Percentiles rank a stretch among this genome's conserved stretches.
These are phyloP conservation scores for Comarum palustre DNA, from an alignment of 306 rosid genomes.

Conservation along the genomic window DNA sequence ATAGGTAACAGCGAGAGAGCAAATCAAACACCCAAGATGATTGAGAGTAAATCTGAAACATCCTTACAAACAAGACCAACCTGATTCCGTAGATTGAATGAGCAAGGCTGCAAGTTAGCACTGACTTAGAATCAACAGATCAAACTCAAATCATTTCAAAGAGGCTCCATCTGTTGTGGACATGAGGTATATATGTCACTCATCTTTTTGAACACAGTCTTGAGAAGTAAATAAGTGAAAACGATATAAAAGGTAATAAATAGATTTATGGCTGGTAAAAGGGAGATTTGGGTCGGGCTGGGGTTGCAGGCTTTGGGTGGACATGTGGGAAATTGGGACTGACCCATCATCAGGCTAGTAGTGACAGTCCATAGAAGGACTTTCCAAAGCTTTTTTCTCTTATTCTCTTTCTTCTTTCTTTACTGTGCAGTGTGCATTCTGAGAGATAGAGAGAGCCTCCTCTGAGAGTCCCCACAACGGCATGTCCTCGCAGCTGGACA, in stretches of 20 bases:
- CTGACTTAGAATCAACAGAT: neutral
- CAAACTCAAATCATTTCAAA: neutral
- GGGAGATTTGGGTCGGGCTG: slow-evolving; percentile 10
- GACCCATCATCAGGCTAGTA: slow-evolving; percentile 34
- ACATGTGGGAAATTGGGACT: slow-evolving; percentile 27
- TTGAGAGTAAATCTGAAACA: neutral
- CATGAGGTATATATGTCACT: neutral
- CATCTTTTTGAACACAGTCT: neutral
- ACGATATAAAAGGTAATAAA: neutral
- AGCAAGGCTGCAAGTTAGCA: neutral
- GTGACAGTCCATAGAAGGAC: slow-evolving; percentile 50
- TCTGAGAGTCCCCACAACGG: slow-evolving; percentile 68
- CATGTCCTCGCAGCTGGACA: slow-evolving; percentile 75
- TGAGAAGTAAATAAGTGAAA: neutral
- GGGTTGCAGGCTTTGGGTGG: slow-evolving; percentile 5
- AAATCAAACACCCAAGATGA: neutral
- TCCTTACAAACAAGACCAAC: neutral
- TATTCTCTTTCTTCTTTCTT: neutral
- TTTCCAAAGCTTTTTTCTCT: slow-evolving; percentile 36
- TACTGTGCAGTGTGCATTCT: slow-evolving; percentile 23
- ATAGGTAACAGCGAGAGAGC: neutral
- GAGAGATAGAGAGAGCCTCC: slow-evolving; percentile 2
- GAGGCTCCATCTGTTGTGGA: neutral
- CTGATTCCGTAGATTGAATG: neutral
- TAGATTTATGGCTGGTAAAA: neutral